Evolutionary conservation across 805 yeast genomes (phyloP).

Genomic region (Diddensiella caesifluorescens): DNA sequence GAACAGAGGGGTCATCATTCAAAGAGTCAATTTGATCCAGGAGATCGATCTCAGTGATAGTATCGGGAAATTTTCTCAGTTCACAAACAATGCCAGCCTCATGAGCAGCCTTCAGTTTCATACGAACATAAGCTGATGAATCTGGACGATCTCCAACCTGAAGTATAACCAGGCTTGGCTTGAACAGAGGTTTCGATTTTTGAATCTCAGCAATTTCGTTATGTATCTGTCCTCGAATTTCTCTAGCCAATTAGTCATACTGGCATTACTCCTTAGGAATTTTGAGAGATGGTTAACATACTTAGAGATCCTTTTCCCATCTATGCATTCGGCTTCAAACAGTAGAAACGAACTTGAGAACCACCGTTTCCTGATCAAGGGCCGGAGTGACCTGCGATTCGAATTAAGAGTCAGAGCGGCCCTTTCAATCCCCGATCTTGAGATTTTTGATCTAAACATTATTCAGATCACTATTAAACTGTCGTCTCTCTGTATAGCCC

Average conservation of each 20-base stretch:
- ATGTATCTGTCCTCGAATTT: slow-evolving; percentile 20
- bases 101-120: slow-evolving; percentile 83
- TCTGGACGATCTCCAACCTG: slow-evolving; percentile 92
- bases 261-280: slow-evolving; percentile 2
- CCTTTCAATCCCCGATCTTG: no score
- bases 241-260: not conserved
- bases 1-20: slow-evolving; percentile 69
- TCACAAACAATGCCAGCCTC: slow-evolving; percentile 73
- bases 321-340: slow-evolving; percentile 37
- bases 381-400: no score
- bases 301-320: slow-evolving; percentile 51
- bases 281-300: slow-evolving; percentile 26
- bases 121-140: slow-evolving; percentile 84
- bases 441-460: no score
- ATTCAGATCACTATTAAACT: no score
- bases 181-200: slow-evolving; percentile 36
- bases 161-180: slow-evolving; percentile 73
- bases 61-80: slow-evolving; percentile 58
- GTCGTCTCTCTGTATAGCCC: no score
- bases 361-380: not conserved
- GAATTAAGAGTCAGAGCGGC: no score
- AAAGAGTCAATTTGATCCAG: slow-evolving; percentile 54
- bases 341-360: not conserved
- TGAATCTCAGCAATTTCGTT: slow-evolving; percentile 23
- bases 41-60: slow-evolving; percentile 51